Evolutionary conservation across 2,329 filamentous ascomycete genomes (phyloP).

Genomic region (Diaporthe longicolla): DNA sequence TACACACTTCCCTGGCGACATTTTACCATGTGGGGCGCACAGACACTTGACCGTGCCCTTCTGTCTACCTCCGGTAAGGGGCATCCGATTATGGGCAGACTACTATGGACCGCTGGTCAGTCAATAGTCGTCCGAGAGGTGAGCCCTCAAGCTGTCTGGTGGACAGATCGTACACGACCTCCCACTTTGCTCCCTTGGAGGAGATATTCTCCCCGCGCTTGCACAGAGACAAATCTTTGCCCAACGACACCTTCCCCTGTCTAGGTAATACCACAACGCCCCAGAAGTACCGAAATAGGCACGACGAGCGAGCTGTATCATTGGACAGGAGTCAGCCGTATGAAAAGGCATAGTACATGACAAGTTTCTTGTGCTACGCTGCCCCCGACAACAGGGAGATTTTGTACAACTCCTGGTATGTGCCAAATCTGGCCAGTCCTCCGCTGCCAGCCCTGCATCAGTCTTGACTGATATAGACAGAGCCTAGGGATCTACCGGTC

Average conservation of each 20-base stretch:
- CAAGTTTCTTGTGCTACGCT: background rate
- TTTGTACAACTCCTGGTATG: background rate
- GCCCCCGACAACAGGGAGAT: background rate
- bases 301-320: background rate
- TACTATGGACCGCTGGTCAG: background rate
- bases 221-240: background rate
- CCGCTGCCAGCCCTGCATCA: background rate
- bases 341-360: background rate
- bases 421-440: conserved; percentile 2
- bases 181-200: conserved; percentile 8
- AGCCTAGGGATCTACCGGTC: conserved; percentile 2
- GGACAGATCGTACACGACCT: background rate
- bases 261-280: background rate
- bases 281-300: background rate
- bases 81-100: background rate
- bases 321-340: conserved; percentile 14
- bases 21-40: background rate
- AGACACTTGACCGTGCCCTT: background rate
- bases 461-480: background rate
- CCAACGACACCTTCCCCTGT: background rate
- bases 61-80: background rate
- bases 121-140: background rate
- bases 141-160: background rate
- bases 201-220: no score
- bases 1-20: background rate